phyloP scores from a whole-genome alignment of 164 flowering plant genomes.

The Santalum album region DNA sequence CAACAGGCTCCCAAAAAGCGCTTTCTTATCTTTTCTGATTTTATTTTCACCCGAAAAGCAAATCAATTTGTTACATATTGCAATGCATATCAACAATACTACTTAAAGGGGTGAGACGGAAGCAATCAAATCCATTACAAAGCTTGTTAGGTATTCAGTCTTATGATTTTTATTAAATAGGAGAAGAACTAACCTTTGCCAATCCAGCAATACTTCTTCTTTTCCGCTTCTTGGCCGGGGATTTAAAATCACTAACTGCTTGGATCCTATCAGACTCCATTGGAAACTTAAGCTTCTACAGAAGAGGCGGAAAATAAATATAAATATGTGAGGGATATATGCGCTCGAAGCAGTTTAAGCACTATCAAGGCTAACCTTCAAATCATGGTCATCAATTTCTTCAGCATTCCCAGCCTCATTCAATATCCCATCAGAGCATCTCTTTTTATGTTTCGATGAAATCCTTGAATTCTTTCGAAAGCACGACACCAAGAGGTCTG shows the following conservation, averaged over 20 bases:
- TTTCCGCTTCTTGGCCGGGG: slow-evolving; percentile 49
- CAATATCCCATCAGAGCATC: slow-evolving; percentile 16
- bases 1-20: too few species aligned
- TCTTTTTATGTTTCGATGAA: slow-evolving; percentile 32
- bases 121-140: too few species aligned
- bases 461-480: slow-evolving; percentile 21
- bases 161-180: too few species aligned
- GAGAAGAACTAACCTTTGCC: slow-evolving; percentile 45
- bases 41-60: too few species aligned
- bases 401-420: slow-evolving; percentile 19
- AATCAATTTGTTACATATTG: too few species aligned
- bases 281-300: slow-evolving; percentile 27
- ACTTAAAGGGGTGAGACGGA: too few species aligned
- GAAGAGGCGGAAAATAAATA: background rate
- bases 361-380: slow-evolving; percentile 27
- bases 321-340: background rate
- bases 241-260: slow-evolving; percentile 17
- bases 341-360: background rate
- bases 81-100: too few species aligned
- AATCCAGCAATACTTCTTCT: slow-evolving; percentile 59
- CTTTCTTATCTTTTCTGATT: too few species aligned
- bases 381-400: slow-evolving; percentile 21
- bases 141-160: too few species aligned
- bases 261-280: slow-evolving; percentile 16
- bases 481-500: slow-evolving; percentile 35